phyloP scores from a whole-genome alignment of 2,329 filamentous ascomycete genomes.

The Fulvia fulva region DNA sequence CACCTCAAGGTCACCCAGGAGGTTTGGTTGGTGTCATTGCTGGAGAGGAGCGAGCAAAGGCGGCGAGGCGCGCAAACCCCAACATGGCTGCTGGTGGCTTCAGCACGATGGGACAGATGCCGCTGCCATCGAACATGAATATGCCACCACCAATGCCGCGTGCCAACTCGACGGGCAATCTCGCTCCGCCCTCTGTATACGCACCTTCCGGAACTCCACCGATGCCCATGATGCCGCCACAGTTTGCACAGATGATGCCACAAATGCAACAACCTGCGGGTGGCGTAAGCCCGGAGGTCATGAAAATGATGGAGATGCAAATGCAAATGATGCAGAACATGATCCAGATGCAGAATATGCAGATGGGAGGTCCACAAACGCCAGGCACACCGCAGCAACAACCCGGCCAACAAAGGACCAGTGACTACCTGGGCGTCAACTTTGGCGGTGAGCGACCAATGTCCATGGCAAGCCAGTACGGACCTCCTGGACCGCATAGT shows the following conservation, averaged over 20 bases:
- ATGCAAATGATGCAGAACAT: constrained; percentile 40
- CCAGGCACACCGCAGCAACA: constrained; percentile 16
- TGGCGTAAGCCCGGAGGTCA: not conserved
- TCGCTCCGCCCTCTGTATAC: constrained; percentile 26
- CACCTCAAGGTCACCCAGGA: constrained; percentile 55
- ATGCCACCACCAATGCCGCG: constrained; percentile 28
- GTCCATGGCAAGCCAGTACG: constrained; percentile 42
- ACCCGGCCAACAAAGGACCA: constrained; percentile 9
- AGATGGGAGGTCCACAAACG: constrained; percentile 22
- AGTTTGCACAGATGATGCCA: constrained; percentile 18
- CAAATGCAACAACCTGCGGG: constrained; percentile 19
- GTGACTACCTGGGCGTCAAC: constrained; percentile 26
- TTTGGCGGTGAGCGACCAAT: constrained; percentile 32
- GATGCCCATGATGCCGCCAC: constrained; percentile 24
- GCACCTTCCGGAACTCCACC: constrained; percentile 21
- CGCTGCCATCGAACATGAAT: constrained; percentile 32
- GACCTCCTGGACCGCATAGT: constrained; percentile 21
- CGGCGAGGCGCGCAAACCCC: constrained; percentile 73
- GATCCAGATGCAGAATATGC: constrained; percentile 35
- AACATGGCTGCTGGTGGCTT: constrained; percentile 44
- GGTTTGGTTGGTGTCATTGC: constrained; percentile 87
- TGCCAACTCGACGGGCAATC: constrained; percentile 34
- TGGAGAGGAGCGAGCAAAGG: constrained; percentile 73
- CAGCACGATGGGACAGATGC: constrained; percentile 16
- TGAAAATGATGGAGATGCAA: constrained; percentile 30